phyloP scores from a whole-genome alignment of 148 eudicot species.

The Polygonum maritimum region DNA sequence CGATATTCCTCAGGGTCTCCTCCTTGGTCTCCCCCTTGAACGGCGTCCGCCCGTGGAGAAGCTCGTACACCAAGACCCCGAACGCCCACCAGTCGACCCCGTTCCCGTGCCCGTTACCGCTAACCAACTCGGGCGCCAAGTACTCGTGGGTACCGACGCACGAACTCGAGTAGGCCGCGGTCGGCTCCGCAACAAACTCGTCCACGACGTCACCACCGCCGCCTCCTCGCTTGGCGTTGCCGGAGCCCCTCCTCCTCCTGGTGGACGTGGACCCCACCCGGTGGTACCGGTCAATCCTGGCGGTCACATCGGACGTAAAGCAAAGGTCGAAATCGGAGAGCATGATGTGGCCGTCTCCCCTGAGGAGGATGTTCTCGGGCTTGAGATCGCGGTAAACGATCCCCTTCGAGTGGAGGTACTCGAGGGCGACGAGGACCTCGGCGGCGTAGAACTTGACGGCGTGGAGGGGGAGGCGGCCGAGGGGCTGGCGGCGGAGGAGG shows the following conservation, averaged over 20 bases:
- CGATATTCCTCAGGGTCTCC: constrained; percentile 66
- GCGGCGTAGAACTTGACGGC: constrained; percentile 61
- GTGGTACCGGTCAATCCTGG: constrained; percentile 23
- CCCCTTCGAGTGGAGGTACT: constrained; percentile 57
- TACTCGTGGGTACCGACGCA: constrained; percentile 91
- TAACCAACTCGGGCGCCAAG: constrained; percentile 63
- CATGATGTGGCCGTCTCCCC: constrained; percentile 77
- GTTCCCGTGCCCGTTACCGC: constrained; percentile 70
- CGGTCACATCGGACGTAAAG: constrained; percentile 33
- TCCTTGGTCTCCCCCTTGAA: constrained; percentile 66
- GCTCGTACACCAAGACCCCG: constrained; percentile 59
- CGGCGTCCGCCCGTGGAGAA: constrained; percentile 60
- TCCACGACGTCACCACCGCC: background rate
- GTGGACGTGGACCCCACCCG: background rate
- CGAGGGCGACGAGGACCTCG: constrained; percentile 57
- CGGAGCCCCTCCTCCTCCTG: background rate
- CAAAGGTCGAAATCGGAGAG: constrained; percentile 72
- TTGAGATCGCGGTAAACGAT: constrained; percentile 67
- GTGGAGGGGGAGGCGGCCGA: constrained; percentile 33
- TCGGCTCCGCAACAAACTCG: constrained; percentile 61
- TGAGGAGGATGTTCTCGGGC: constrained; percentile 54
- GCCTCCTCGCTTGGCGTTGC: no score
- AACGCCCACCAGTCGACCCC: constrained; percentile 96
- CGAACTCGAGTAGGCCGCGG: constrained; percentile 51
- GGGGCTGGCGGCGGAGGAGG: constrained; percentile 49